Evolutionary conservation across 169 alveolate genomes (phyloP).

Genomic region (Plasmodium relictum): DNA sequence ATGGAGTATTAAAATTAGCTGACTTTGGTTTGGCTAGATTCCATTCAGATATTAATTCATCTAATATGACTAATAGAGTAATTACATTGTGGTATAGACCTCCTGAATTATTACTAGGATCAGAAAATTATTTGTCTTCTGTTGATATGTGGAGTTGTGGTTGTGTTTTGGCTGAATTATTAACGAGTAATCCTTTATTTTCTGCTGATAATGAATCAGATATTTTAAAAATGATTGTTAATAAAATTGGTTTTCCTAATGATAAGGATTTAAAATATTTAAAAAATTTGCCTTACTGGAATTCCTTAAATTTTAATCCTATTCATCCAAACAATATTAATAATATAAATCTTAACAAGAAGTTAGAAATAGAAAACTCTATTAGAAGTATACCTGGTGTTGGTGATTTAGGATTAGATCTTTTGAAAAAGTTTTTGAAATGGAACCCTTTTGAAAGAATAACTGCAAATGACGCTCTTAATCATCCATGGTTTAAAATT

Average conservation of each 20-base stretch:
- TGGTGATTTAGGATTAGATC: constrained; percentile 86
- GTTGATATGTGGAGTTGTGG: constrained; percentile 98
- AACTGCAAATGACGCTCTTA: constrained; percentile 83
- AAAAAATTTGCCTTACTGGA: constrained; percentile 82
- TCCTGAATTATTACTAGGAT: constrained; percentile 97
- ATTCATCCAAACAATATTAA: constrained; percentile 81
- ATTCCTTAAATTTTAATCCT: constrained; percentile 79
- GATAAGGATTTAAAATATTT: constrained; percentile 79
- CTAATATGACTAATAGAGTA: constrained; percentile 93
- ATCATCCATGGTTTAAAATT: constrained; percentile 85
- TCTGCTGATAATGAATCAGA: constrained; percentile 92
- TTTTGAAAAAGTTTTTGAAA: constrained; percentile 77
- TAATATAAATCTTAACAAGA: constrained; percentile 70
- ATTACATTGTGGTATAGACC: constrained; percentile 98
- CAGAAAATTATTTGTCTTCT: constrained; percentile 89
- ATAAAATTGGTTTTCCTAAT: constrained; percentile 82
- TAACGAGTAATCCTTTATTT: constrained; percentile 91
- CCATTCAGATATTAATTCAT: constrained; percentile 81
- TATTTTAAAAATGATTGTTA: constrained; percentile 87
- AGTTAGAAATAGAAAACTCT: constrained; percentile 80
- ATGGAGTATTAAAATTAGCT: constrained; percentile 95
- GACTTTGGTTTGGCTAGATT: constrained; percentile 97
- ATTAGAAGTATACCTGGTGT: constrained; percentile 80
- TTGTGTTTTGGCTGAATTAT: constrained; percentile 94
- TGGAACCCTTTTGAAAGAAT: constrained; percentile 83